Evolutionary conservation across 257 asterid genomes (phyloP).

Genomic region (Solanum dulcamara): DNA sequence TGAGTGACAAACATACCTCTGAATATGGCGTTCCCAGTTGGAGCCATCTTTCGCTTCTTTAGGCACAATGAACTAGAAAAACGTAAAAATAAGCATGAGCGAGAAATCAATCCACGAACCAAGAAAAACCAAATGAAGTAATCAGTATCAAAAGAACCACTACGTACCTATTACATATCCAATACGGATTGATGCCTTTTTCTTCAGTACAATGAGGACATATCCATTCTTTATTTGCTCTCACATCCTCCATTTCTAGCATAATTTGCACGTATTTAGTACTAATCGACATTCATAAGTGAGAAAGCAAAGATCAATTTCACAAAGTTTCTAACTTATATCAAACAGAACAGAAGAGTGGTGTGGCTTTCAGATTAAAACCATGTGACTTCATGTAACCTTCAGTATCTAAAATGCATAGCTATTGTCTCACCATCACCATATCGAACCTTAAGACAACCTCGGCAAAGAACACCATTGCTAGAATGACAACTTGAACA

Average conservation of each 20-base stretch:
- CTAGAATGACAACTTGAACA: slow-evolving; percentile 75
- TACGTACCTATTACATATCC: slow-evolving; percentile 84
- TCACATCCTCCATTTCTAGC: slow-evolving; percentile 69
- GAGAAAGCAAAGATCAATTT: not conserved
- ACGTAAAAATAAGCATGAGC: too few species aligned
- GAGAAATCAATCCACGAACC: not conserved
- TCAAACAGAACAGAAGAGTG: not conserved
- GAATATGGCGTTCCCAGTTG: slow-evolving; percentile 53
- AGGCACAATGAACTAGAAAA: slow-evolving; percentile 57
- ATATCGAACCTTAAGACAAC: slow-evolving; percentile 67
- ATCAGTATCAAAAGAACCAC: not conserved
- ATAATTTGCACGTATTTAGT: not conserved
- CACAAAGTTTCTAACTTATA: not conserved
- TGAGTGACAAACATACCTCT: slow-evolving; percentile 40
- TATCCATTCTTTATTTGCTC: slow-evolving; percentile 48
- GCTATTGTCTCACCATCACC: slow-evolving; percentile 65
- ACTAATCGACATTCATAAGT: not conserved
- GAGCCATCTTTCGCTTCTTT: slow-evolving; percentile 59
- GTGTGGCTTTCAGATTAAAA: too few species aligned
- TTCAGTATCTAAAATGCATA: not conserved
- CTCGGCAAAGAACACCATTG: slow-evolving; percentile 68
- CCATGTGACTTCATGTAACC: too few species aligned
- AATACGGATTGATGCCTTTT: slow-evolving; percentile 54
- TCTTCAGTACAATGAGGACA: slow-evolving; percentile 74
- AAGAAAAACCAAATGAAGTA: not conserved